phyloP scores from a whole-genome alignment of 2,329 filamentous ascomycete species.

The Alternaria consortialis region DNA sequence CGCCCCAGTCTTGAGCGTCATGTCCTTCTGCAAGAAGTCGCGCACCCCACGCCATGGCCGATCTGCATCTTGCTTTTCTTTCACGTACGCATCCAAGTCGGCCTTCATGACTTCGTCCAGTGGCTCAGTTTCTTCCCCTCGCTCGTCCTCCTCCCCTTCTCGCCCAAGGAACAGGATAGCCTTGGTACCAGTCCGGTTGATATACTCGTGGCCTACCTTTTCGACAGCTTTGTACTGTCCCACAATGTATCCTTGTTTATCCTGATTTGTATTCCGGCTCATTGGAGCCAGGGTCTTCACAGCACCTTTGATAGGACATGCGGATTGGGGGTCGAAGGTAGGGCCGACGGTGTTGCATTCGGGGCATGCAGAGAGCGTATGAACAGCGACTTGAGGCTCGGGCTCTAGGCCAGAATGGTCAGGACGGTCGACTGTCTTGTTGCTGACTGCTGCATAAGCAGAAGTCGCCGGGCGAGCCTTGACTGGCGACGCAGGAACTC shows the following conservation, averaged over 20 bases:
- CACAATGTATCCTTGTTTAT: conserved; percentile 9
- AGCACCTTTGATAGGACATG: background rate
- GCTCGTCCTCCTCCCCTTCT: background rate
- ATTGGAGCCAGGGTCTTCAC: conserved; percentile 2
- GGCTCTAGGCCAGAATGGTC: no score
- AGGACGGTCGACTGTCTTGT: background rate
- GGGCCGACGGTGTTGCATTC: no score
- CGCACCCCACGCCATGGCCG: background rate
- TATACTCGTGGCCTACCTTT: conserved; percentile 11
- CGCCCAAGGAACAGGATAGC: conserved; percentile 3
- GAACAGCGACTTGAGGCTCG: no score
- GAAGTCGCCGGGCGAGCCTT: background rate
- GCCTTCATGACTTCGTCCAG: background rate
- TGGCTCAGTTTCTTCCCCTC: background rate
- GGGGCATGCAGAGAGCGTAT: no score
- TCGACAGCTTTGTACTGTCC: background rate
- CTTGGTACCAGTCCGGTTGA: conserved; percentile 11
- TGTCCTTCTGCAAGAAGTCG: background rate
- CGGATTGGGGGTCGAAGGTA: no score
- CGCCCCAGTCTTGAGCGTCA: background rate
- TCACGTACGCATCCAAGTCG: background rate
- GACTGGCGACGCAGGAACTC: conserved; percentile 1
- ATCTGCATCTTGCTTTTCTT: conserved; percentile 3
- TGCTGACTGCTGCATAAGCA: background rate
- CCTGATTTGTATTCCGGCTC: conserved; percentile 1